Conservation (phyloP, 345 rosid species). For the Murraya paniculata region DNA sequence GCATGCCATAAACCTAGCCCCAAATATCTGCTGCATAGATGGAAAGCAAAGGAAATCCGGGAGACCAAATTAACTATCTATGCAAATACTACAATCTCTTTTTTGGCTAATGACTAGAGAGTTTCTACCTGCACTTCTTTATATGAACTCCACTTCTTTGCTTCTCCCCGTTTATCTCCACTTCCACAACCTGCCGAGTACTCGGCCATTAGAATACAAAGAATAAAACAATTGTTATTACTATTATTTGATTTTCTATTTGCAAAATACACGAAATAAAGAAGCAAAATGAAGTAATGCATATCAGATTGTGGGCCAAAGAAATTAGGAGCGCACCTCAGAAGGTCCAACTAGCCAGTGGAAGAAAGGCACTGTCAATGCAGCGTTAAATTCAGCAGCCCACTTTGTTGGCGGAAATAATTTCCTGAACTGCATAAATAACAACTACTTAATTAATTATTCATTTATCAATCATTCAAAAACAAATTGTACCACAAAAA, state of each 20-base stretch:
- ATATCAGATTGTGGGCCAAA: neutral
- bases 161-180: constrained; percentile 78
- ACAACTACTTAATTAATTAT: neutral
- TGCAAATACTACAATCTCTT: neutral
- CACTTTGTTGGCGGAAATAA: constrained; percentile 92
- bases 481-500: neutral
- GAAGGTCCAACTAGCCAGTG: constrained; percentile 97
- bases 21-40: neutral
- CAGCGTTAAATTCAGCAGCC: constrained; percentile 97
- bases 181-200: constrained; percentile 62
- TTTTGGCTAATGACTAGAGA: neutral
- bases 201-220: neutral
- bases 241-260: neutral
- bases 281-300: neutral
- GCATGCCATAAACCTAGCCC: neutral
- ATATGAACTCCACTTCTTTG: constrained; percentile 89
- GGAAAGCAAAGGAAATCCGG: neutral
- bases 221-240: neutral
- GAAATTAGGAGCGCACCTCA: constrained; percentile 41
- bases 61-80: neutral
- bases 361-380: constrained; percentile 90
- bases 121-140: constrained; percentile 68
- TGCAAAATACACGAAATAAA: neutral
- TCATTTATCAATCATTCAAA: neutral
- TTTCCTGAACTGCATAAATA: constrained; percentile 62